Evolutionary conservation across 352 stramenopile genomes (phyloP).

Genomic region (Thraustochytrium striatum): DNA sequence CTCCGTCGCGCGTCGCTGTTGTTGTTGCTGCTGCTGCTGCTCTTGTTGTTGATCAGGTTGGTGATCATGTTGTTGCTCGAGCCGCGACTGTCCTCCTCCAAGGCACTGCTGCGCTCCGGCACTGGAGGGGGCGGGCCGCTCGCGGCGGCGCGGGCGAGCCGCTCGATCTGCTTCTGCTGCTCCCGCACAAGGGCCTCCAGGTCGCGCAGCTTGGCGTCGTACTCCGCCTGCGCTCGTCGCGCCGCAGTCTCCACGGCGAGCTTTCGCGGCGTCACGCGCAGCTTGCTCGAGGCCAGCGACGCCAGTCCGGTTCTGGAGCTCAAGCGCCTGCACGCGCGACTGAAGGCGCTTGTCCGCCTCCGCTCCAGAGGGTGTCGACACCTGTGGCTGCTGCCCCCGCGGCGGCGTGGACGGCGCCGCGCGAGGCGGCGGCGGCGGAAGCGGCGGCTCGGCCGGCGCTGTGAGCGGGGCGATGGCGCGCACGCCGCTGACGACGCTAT

Average conservation of each 20-base stretch:
- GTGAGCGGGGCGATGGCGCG: background rate
- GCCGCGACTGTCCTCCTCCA: background rate
- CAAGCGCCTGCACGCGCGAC: background rate
- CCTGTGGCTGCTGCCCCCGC: background rate
- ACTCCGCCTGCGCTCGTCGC: background rate
- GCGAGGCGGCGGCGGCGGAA: background rate
- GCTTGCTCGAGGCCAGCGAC: background rate
- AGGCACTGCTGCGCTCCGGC: background rate
- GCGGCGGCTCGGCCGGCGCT: background rate
- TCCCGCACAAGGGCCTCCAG: background rate
- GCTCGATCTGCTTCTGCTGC: background rate
- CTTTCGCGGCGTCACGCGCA: background rate
- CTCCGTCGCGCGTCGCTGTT: background rate
- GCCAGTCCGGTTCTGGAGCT: background rate
- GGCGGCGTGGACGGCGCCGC: background rate
- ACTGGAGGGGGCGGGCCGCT: background rate
- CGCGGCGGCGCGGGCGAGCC: background rate
- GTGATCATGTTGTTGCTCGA: constrained; percentile 13
- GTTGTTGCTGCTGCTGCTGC: constrained; percentile 10
- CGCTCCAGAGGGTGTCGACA: background rate
- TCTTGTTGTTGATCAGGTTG: too few relatives aligned
- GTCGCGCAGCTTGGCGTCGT: background rate
- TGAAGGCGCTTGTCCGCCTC: background rate
- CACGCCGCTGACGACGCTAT: background rate
- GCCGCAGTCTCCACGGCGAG: background rate